phyloP scores from a whole-genome alignment of 192 early-diverging fungal species.

The Umbelopsis sp. region DNA sequence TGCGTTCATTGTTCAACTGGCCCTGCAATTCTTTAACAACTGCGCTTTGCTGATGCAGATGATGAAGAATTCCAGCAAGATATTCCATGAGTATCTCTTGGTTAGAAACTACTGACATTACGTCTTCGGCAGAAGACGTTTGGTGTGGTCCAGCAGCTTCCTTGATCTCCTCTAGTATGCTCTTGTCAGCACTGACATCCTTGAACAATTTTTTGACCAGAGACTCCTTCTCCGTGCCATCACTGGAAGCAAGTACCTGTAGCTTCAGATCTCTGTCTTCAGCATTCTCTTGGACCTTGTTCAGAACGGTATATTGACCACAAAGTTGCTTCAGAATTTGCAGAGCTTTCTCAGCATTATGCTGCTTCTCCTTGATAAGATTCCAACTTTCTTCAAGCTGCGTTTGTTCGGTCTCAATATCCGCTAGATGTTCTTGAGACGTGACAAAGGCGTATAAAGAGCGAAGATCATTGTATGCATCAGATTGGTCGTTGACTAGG shows the following conservation, averaged over 20 bases:
- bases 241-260: background rate
- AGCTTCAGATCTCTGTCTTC: background rate
- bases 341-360: background rate
- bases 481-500: background rate
- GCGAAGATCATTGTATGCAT: constrained; percentile 1
- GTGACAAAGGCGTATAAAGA: constrained; percentile 2
- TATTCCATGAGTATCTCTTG: background rate
- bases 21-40: background rate
- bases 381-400: background rate
- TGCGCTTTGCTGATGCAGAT: background rate
- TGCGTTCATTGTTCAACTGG: background rate
- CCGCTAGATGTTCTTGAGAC: background rate
- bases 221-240: background rate
- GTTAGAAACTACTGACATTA: background rate
- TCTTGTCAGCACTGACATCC: background rate
- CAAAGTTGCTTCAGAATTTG: background rate
- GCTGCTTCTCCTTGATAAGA: background rate
- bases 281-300: background rate
- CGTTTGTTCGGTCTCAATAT: background rate
- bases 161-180: background rate
- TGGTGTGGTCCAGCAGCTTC: background rate
- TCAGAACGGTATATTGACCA: background rate
- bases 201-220: background rate
- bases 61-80: background rate
- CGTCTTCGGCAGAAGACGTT: background rate